Evolutionary conservation across 768 basidiomycete genomes (phyloP).

Genomic region (Podaxis rugospora): DNA sequence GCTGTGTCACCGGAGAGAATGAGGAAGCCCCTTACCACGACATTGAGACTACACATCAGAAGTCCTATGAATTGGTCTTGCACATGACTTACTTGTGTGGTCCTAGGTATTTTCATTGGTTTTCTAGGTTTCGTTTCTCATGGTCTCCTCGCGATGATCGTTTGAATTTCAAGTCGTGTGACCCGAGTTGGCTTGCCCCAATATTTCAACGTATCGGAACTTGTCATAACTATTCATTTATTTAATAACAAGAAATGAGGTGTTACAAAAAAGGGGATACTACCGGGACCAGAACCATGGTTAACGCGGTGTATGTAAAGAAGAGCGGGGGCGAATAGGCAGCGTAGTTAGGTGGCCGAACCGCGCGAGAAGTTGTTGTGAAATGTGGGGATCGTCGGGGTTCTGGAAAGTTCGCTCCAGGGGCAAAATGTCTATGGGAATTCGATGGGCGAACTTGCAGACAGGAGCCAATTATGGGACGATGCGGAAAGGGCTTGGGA

Average conservation of each 20-base stretch:
- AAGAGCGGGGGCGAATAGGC: background rate
- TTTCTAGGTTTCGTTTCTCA: background rate
- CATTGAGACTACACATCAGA: background rate
- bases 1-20: background rate
- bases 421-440: slow-evolving; percentile 1
- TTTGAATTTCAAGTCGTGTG: background rate
- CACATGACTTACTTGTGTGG: background rate
- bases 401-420: slow-evolving; percentile 6
- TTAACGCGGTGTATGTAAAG: background rate
- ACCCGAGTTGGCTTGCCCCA: background rate
- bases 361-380: background rate
- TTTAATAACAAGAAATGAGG: background rate
- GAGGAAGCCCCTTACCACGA: background rate
- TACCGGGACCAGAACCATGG: background rate
- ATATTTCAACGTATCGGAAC: background rate
- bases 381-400: background rate
- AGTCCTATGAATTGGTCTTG: background rate
- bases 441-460: background rate
- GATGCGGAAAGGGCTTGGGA: background rate
- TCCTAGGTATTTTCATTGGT: background rate
- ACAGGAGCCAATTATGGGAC: background rate
- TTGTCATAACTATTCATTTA: background rate
- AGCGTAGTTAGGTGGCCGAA: background rate
- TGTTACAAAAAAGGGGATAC: background rate
- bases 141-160: background rate